Evolutionary conservation across 768 basidiomycete genomes (phyloP), one percentile per base, ranked within the genome.

Genomic region (Hygrophorus pudorinus): DNA sequence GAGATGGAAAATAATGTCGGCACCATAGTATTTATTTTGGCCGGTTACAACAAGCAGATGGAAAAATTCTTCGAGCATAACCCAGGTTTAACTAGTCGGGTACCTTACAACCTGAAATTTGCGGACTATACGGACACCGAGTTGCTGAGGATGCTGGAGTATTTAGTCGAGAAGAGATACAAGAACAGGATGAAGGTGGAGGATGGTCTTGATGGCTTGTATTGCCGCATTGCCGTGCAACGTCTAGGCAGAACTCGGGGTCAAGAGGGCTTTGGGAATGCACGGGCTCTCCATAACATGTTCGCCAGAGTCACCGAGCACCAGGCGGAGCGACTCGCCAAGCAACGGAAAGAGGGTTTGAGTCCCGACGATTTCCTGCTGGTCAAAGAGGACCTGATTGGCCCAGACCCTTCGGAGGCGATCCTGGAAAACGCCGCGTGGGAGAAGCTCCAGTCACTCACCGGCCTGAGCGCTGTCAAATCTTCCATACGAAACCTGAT

Each of bases 21-120:
- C 4, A 74, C 63, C 5, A 50, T 83, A 5, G 76, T 81, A 8
- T 85, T 85, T 59, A 74, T 85, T 43, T 64, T 85, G 2, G 82
- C 83, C 0, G 82, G 82, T 4, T 85, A 85, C 55, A 72, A 64
- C 56, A 78, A 72, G 43, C 66, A 85, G 57, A 84, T 85, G 83
- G 82, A 85, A 50, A 75, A 68, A 34, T 85, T 85, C 61, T 84
- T 85, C 47, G 81, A 83, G 47, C 81, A 82, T 48, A 84, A 85
- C 51, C 81, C 82, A 2, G 82, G 82, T 1, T 56, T 85, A 9
- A 59, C 61, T 5, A 82, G 81, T 59, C 77, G 82, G 13, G 76
- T 85, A 5, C 83, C 82, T 0, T 71, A 78, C 48, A 58, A 56
- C 29, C 63, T 85, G 28, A 60, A 73, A 11, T 84, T 85, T 49